Base-by-base conservation (phyloP, 805 yeast species). In the Ogataea henricii region DNA sequence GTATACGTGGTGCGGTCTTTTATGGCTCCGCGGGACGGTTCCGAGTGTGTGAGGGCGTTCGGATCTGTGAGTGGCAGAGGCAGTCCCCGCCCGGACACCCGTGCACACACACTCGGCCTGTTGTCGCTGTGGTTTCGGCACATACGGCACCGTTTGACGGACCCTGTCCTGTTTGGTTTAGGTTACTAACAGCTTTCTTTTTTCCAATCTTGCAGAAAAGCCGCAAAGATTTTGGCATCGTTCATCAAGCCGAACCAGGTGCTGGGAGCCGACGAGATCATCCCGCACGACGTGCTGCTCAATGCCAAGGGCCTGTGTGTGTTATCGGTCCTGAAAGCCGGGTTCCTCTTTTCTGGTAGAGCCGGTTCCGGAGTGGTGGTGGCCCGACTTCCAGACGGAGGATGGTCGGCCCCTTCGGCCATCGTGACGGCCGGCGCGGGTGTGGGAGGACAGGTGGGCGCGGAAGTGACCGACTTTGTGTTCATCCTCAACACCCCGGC, bases 371-470 rank as follows among this genome's bases (percentile, higher is more conserved):
- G 99, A 54, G 88, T 92, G 29, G 87, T 92, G 52, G 95, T 92
- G 21, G 96, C 97, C 4, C 74, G 97, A 50, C 75, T 94, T 42
- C 95, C 95, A 2, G 98, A 94, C 68, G 98, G 97, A 0, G 69
- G 87, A 0, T 92, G 99, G 99, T 90, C 97, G 12, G 96, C 97
- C 2, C 99, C 99, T 1, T 85, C 96, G 2, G 99, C 97, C 8
- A 85, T 94, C 55, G 85, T 82, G 45, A 88, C 97, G 18, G 98
- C 96, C 3, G 99, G 98, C 59, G 98, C 97, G 3, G 98, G 99
- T 62, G 97, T 94, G 6, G 99, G 99, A 50, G 99, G 99, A 37
- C 95, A 90, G 72, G 81, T 94, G 55, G 99, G 99, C 35, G 91
- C 96, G 7, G 99, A 92, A 66, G 73, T 92, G 60, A 92, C 99